Conservation (phyloP, 148 eudicot genomes). For the Rhododendron henanense region DNA sequence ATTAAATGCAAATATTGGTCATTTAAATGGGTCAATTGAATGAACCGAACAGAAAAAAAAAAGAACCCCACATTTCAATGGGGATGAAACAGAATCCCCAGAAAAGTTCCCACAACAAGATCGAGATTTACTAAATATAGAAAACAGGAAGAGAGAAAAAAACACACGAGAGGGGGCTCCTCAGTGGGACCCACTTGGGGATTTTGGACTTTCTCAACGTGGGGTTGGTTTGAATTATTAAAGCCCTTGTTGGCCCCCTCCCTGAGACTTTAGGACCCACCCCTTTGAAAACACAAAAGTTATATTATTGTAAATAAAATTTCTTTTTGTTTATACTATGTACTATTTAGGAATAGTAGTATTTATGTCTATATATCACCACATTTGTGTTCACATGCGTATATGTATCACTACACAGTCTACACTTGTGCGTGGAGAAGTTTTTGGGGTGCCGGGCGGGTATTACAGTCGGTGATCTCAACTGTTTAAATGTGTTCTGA, state of each 20-base stretch:
- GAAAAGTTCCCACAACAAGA: not conserved
- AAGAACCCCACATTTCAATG: not conserved
- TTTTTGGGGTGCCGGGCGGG: too few species aligned
- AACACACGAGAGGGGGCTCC: not conserved
- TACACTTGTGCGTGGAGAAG: too few species aligned
- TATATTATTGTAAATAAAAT: not conserved
- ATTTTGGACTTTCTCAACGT: not conserved
- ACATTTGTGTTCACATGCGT: too few species aligned
- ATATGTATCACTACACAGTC: too few species aligned
- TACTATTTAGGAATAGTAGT: too few species aligned
- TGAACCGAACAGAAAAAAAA: not conserved
- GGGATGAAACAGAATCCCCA: conserved; percentile 10
- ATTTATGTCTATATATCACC: too few species aligned
- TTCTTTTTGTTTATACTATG: not conserved
- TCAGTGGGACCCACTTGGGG: not conserved
- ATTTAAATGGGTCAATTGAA: not conserved
- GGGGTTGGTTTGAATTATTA: conserved; percentile 5
- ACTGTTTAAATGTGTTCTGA: too few species aligned
- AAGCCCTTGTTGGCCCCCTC: conserved; percentile 1
- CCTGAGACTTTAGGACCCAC: not conserved
- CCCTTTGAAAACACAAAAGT: not conserved
- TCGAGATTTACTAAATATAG: conserved; percentile 10
- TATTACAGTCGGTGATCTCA: too few species aligned
- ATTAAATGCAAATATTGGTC: not conserved
- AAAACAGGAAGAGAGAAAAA: not conserved